A percentile compares a stretch with the other conserved stretches of the same genome.
These are phyloP conservation scores for Amylocarpus encephaloides DNA, from an alignment of 2,329 filamentous ascomycete species.

Conservation along the genomic window DNA sequence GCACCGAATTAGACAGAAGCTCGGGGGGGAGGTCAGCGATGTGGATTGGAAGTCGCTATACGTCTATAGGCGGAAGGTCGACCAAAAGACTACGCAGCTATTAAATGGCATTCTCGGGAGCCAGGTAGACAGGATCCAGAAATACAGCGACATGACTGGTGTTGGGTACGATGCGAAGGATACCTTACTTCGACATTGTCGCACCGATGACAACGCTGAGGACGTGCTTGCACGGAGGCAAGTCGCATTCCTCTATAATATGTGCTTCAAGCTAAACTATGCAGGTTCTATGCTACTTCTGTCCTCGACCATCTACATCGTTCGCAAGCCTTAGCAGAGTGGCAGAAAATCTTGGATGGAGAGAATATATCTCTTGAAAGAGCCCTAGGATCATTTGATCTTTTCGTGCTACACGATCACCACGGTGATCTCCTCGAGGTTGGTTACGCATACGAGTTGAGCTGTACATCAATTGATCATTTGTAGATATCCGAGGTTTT, in stretches of 20 bases:
- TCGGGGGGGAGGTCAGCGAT: slow-evolving; percentile 44
- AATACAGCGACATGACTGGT: slow-evolving; percentile 63
- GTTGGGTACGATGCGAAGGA: slow-evolving; percentile 88
- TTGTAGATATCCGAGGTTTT: slow-evolving; percentile 55
- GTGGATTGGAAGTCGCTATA: slow-evolving; percentile 73
- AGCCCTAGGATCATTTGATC: slow-evolving; percentile 75
- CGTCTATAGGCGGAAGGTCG: slow-evolving; percentile 46
- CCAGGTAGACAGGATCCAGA: slow-evolving; percentile 62
- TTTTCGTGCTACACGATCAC: slow-evolving; percentile 74
- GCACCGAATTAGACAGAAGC: slow-evolving; percentile 54
- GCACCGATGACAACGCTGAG: slow-evolving; percentile 47
- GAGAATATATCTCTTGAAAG: slow-evolving; percentile 59
- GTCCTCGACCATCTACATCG: slow-evolving; percentile 77
- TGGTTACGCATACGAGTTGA: not conserved
- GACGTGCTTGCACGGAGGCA: slow-evolving; percentile 72
- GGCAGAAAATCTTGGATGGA: slow-evolving; percentile 50
- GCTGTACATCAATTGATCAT: slow-evolving; percentile 5
- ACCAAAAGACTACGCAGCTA: slow-evolving; percentile 44
- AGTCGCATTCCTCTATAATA: slow-evolving; percentile 6
- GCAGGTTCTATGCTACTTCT: slow-evolving; percentile 67
- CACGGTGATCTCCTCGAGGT: slow-evolving; percentile 69
- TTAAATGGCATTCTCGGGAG: slow-evolving; percentile 66
- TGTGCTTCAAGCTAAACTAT: not conserved
- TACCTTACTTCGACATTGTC: slow-evolving; percentile 62
- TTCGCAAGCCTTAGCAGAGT: slow-evolving; percentile 69